Base-by-base conservation (phyloP, 768 basidiomycete genomes). In the Serendipita indica region DNA sequence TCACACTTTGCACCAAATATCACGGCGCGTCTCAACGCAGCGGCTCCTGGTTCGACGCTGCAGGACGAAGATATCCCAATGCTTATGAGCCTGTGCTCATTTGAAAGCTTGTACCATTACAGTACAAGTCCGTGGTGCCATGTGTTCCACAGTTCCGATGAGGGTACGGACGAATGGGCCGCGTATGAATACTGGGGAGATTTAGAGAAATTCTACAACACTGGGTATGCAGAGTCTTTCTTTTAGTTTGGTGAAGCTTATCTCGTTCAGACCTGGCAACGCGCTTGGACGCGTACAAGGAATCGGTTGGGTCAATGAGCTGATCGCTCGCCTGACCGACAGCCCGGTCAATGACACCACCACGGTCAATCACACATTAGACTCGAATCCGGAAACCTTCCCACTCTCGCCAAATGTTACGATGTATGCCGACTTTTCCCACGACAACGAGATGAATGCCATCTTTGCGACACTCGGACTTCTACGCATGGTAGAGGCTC, bases 221-320 rank as follows among this genome's bases (percentile, higher is more conserved):
- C 82, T 12, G 86, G 86, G 81, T 84, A 60, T 20, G 79, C 65
- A 20, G 28, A 2, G 30, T 6, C 39, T 41, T n/a, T 27, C 5
- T 54, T 13, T 27, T 27, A 16, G 18, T 57, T 10, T 54, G 16
- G 22, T 18, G 16, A 57, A 49, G 61, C 39, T 13, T 35, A 3
- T 49, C 2, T 39, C 52, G 45, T 49, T 18, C 60, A 86, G 84
- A 18, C 78, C 86, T 60, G 87, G 88, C 2, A 79, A 81, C 61
- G 63, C 67, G 1, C 72, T 90, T 1, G 88, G 89, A 1, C 82
- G 73, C 3, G 80, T 89, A 4, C 86, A 88, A 66, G 88, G 89
- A 32, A 82, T 91, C 2, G 91, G 90, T 3, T 94, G 86, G 67
- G 74, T 87, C 65, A 91, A 90, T 67, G 90, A 93, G 70, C 77